These are phyloP conservation scores for Saussurea involucrata DNA, from an alignment of 129 eudicot species.

Conservation along the genomic window DNA sequence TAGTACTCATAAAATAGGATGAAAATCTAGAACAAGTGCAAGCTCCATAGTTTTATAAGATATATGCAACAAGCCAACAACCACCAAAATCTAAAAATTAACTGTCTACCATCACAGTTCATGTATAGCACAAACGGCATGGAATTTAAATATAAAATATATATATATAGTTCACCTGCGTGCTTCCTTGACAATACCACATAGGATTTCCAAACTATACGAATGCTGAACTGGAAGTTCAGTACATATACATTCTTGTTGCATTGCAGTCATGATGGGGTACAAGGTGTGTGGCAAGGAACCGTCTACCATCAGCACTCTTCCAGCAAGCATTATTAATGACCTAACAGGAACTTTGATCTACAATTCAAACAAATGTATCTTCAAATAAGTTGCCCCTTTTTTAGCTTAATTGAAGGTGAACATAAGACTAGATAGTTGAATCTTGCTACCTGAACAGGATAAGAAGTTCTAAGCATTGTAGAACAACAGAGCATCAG, in stretches of 20 bases:
- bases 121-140: no score
- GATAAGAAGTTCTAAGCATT: constrained; percentile 71
- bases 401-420: background rate
- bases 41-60: no score
- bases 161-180: constrained; percentile 46
- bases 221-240: constrained; percentile 73
- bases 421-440: background rate
- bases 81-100: no score
- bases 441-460: constrained; percentile 64
- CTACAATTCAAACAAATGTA: constrained; percentile 34
- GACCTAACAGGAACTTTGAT: constrained; percentile 53
- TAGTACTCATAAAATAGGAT: no score
- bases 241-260: constrained; percentile 65
- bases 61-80: no score
- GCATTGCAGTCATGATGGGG: constrained; percentile 62
- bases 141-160: background rate
- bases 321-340: constrained; percentile 57
- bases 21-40: no score
- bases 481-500: constrained; percentile 64
- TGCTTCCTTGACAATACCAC: constrained; percentile 52
- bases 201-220: constrained; percentile 56
- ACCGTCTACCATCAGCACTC: constrained; percentile 84
- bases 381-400: background rate
- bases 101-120: no score
- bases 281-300: constrained; percentile 48